A percentile compares a stretch with the other conserved stretches of the same genome.
Conservation (phyloP, 495 filamentous ascomycete species). For the Trichoderma asperelloides region DNA sequence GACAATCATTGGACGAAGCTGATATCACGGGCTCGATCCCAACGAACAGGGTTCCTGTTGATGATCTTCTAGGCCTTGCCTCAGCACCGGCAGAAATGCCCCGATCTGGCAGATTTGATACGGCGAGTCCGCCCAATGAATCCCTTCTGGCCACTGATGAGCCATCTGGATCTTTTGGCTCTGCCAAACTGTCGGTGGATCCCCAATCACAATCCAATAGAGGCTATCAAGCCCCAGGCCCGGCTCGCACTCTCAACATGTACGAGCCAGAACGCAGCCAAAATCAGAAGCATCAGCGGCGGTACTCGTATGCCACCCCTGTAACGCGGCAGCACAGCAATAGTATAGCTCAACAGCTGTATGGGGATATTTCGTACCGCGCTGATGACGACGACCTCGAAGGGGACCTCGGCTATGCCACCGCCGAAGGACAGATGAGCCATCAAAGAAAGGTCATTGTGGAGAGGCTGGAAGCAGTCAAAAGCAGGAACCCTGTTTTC, state of each 20-base stretch:
- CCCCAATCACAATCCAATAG: neutral
- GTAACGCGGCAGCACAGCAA: conserved; percentile 26
- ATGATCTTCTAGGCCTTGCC: conserved; percentile 63
- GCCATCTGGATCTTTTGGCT: neutral
- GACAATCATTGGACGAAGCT: conserved; percentile 58
- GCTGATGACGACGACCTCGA: conserved; percentile 71
- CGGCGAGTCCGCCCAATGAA: conserved; percentile 42
- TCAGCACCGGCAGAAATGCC: conserved; percentile 56
- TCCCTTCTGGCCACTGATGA: neutral
- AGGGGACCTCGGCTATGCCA: conserved; percentile 89
- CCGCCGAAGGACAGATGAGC: conserved; percentile 86
- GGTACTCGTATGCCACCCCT: conserved; percentile 33
- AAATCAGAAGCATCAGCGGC: conserved; percentile 24
- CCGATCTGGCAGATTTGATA: conserved; percentile 77
- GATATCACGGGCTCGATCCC: conserved; percentile 64
- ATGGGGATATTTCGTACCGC: conserved; percentile 19
- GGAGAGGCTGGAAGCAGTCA: conserved; percentile 88
- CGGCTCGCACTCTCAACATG: conserved; percentile 29
- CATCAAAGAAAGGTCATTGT: conserved; percentile 90
- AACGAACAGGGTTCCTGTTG: conserved; percentile 12
- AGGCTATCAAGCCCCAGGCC: conserved; percentile 26
- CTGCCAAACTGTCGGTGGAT: neutral
- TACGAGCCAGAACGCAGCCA: conserved; percentile 29
- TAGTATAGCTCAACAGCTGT: conserved; percentile 36
- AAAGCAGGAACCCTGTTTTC: conserved; percentile 90